These are phyloP conservation scores for Geranium brycei DNA, from an alignment of 345 rosid genomes.

Conservation along the genomic window DNA sequence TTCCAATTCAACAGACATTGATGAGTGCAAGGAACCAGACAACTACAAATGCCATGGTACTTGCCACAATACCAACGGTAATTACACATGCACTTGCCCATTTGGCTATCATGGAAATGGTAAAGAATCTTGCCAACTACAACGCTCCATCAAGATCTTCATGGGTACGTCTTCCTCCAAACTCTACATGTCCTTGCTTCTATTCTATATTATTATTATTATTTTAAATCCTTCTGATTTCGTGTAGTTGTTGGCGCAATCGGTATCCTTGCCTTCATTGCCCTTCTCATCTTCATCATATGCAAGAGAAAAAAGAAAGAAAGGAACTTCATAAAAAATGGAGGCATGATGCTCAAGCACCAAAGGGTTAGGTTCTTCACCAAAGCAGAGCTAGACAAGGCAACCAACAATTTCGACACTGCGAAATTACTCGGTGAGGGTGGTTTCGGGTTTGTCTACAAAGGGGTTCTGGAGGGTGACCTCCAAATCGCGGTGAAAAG, in stretches of 20 bases:
- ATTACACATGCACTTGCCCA: not conserved
- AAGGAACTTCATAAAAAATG: conserved; percentile 15
- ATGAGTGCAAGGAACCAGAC: not conserved
- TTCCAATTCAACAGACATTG: not conserved
- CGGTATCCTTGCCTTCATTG: not conserved
- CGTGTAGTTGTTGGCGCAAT: conserved; percentile 7
- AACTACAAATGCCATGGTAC: not conserved
- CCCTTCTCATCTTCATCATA: not conserved
- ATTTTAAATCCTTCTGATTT: not conserved
- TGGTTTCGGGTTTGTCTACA: conserved; percentile 21
- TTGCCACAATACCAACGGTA: not conserved
- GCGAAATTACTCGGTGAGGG: conserved; percentile 14
- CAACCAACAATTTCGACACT: conserved; percentile 15
- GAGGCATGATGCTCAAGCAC: conserved; percentile 17
- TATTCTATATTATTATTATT: too few species aligned
- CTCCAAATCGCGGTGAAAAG: conserved; percentile 3
- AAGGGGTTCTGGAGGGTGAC: conserved; percentile 13
- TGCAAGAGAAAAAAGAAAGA: conserved; percentile 8
- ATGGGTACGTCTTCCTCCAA: not conserved
- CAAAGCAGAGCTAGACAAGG: conserved; percentile 17
- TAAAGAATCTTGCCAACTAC: not conserved
- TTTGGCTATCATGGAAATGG: not conserved
- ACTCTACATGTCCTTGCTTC: not conserved
- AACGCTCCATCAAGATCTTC: not conserved
- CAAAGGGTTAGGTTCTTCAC: conserved; percentile 21